Evolutionary conservation across 139 green algal genomes (phyloP).

Genomic region (Dunaliella primolecta): DNA sequence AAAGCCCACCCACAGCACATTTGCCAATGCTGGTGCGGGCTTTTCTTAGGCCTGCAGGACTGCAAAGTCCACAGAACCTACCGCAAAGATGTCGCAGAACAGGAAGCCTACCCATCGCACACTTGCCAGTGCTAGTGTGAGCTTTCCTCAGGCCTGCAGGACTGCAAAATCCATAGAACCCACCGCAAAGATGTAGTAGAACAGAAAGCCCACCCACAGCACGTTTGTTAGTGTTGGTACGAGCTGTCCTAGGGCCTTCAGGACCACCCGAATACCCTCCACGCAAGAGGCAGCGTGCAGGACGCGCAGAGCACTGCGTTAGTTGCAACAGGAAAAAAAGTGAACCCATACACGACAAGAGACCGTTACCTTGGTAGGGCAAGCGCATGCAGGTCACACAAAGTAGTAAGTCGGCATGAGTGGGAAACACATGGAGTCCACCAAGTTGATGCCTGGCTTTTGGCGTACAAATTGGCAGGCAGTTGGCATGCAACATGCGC

Average conservation of each 20-base stretch:
- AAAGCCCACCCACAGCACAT: not conserved
- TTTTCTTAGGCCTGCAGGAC: not conserved
- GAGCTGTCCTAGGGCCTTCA: slow-evolving; percentile 52
- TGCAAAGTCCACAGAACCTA: not conserved
- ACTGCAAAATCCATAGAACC: too few relatives aligned
- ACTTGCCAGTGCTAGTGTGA: slow-evolving; percentile 30
- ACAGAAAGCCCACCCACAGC: slow-evolving; percentile 43
- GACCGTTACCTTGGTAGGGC: too few relatives aligned
- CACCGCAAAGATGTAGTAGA: not conserved
- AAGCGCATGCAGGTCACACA: not conserved
- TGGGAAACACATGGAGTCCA: not conserved
- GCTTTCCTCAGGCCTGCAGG: slow-evolving; percentile 46
- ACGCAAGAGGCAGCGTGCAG: not conserved
- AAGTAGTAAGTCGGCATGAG: not conserved
- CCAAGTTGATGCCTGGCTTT: not conserved
- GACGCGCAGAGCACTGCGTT: slow-evolving; percentile 3
- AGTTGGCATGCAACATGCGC: too few relatives aligned
- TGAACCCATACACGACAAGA: too few relatives aligned
- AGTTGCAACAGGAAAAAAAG: too few relatives aligned
- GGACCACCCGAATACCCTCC: slow-evolving; percentile 40
- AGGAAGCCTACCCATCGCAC: not conserved
- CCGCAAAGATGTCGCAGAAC: not conserved
- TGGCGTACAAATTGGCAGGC: too few relatives aligned
- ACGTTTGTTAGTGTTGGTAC: slow-evolving; percentile 63
- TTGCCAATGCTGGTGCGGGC: not conserved